These are phyloP conservation scores for Arachis stenosperma DNA, from an alignment of 306 rosid genomes.

Conservation along the genomic window DNA sequence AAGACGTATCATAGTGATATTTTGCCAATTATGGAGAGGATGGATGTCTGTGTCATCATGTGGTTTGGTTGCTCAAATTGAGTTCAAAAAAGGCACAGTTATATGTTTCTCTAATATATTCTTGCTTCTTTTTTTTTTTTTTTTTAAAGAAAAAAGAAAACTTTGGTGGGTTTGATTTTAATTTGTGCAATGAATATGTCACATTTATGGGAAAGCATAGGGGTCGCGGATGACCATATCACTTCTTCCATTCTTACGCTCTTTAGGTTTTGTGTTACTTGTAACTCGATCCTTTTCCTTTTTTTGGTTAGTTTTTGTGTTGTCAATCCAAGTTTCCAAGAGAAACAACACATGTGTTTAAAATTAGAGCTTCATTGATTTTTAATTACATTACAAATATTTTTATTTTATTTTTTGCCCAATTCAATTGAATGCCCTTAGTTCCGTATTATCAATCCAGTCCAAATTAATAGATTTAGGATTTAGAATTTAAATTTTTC, in stretches of 20 bases:
- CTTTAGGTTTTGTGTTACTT: slow-evolving; percentile 31
- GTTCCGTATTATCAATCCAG: too few relatives aligned
- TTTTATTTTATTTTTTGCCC: too few relatives aligned
- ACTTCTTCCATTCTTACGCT: slow-evolving; percentile 9
- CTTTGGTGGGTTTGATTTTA: slow-evolving; percentile 36
- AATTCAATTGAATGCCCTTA: too few relatives aligned
- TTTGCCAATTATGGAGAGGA: slow-evolving; percentile 41
- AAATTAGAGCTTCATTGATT: too few relatives aligned
- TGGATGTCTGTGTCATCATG: slow-evolving; percentile 46
- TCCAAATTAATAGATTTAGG: too few relatives aligned
- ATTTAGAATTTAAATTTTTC: too few relatives aligned
- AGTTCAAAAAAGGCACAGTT: slow-evolving; percentile 38
- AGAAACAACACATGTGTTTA: slow-evolving; percentile 6
- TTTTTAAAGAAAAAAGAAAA: too few relatives aligned
- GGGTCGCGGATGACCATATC: slow-evolving; percentile 34
- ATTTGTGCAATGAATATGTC: slow-evolving; percentile 35
- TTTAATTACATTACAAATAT: too few relatives aligned
- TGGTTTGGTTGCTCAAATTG: slow-evolving; percentile 49
- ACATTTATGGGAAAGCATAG: slow-evolving; percentile 42
- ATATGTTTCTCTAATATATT: slow-evolving; percentile 14
- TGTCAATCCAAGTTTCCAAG: slow-evolving; percentile 35
- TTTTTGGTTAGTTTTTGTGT: slow-evolving; percentile 10
- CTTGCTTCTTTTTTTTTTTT: background rate
- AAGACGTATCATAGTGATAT: slow-evolving; percentile 42
- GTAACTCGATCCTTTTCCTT: slow-evolving; percentile 21